Percentiles rank a stretch among this genome's conserved stretches.
These are phyloP conservation scores for Kockiozyma suomiensis DNA, from an alignment of 805 yeast species.

Conservation along the genomic window DNA sequence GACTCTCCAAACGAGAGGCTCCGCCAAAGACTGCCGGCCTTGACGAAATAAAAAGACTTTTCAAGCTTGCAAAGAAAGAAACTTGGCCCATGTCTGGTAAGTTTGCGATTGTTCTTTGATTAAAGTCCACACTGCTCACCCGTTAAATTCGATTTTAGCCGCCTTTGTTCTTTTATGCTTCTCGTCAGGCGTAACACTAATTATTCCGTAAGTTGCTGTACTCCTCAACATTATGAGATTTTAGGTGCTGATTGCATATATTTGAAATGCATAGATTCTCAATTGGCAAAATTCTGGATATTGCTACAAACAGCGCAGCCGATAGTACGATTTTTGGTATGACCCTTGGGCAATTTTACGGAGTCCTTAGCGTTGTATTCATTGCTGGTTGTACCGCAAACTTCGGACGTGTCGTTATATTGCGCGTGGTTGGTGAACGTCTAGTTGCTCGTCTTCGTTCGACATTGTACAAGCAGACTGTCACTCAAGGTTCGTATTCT, in stretches of 20 bases:
- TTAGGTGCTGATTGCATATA: background rate
- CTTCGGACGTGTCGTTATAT: slow-evolving; percentile 72
- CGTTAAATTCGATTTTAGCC: slow-evolving; percentile 30
- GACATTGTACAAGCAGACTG: slow-evolving; percentile 70
- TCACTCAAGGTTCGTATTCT: slow-evolving; percentile 56
- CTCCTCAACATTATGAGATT: background rate
- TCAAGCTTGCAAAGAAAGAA: slow-evolving; percentile 62
- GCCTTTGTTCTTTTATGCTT: slow-evolving; percentile 68
- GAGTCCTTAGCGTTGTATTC: slow-evolving; percentile 63
- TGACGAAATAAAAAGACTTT: slow-evolving; percentile 52
- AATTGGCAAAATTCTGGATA: slow-evolving; percentile 84
- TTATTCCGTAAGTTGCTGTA: slow-evolving; percentile 61
- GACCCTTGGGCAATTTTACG: slow-evolving; percentile 63
- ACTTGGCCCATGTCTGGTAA: slow-evolving; percentile 48
- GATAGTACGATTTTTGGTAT: slow-evolving; percentile 56
- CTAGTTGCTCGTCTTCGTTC: slow-evolving; percentile 83
- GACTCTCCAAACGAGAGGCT: slow-evolving; percentile 29
- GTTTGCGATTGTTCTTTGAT: background rate
- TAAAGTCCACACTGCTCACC: background rate
- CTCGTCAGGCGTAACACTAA: slow-evolving; percentile 79
- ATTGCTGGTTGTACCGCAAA: slow-evolving; percentile 75
- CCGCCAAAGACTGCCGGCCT: slow-evolving; percentile 33
- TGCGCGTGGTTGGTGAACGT: slow-evolving; percentile 82
- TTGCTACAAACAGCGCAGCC: slow-evolving; percentile 50
- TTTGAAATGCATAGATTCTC: slow-evolving; percentile 38